Base-by-base conservation (phyloP, 768 basidiomycete genomes). In the Tricholoma matsutake region DNA sequence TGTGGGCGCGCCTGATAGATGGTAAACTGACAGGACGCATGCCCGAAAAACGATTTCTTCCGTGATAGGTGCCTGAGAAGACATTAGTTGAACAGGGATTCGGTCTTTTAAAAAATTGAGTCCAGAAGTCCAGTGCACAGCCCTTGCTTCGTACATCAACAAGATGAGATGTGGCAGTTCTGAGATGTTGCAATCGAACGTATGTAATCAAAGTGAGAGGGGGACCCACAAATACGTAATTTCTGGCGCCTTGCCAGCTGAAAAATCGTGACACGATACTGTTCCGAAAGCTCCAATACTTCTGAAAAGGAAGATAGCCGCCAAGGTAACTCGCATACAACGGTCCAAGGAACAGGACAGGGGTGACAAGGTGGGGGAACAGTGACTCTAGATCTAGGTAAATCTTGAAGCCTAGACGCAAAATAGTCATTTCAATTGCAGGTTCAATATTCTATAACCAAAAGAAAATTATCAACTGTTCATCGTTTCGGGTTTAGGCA, bases 11-110 rank as follows among this genome's bases (percentile, higher is more conserved):
- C 85, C 85, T 0, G 87, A 83, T 55, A 96, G 80, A 58, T 86
- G 79, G 65, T 92, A 90, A 7, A 87, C 80, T 2, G 88, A 78
- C 18, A 97, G 78, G 29, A 96, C 82, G 70, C 93, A 95, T 0
- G 91, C 86, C 28, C 97, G 80, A 71, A 97, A 98, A 7, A 93
- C 91, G 25, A 97, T 60, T 73, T 98, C 96, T 75, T 99, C 96
- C 0, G 96, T 96, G 34, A 95, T 73, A 0, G 96, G 96, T 3
- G 83, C 95, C 94, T 95, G 61, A 20, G 14, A 78, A 78, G 34
- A 79, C 56, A 61, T 25, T 25, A 10, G 57, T 49, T 34, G 20
- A 25, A 8, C 5, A 6, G 22, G 39, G 13, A 28, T 28, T 49
- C 47, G 22, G 18, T 9, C 11, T 11, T 13, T 25, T 25, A 25